Evolutionary conservation across 164 flowering plant genomes (phyloP).

Genomic region (Magnolia kwangsiensis): DNA sequence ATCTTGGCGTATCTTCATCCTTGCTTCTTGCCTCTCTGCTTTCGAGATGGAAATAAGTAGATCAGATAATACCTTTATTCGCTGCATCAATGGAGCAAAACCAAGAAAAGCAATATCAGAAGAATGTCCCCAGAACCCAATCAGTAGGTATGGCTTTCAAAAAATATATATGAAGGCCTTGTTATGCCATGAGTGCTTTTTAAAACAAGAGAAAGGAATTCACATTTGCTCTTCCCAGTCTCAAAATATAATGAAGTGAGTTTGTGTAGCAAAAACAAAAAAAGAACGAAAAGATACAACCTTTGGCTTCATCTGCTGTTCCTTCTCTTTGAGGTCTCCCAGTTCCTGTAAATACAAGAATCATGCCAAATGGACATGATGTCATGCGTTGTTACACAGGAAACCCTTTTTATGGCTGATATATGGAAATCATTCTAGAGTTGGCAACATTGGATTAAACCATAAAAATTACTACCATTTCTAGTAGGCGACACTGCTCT

Average conservation of each 20-base stretch:
- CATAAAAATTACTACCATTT: conserved; percentile 52
- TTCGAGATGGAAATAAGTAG: conserved; percentile 87
- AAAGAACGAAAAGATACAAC: conserved; percentile 28
- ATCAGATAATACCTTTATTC: conserved; percentile 82
- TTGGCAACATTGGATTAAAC: not conserved
- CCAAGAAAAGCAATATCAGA: conserved; percentile 5
- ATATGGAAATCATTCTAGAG: not conserved
- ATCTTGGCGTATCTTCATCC: conserved; percentile 91
- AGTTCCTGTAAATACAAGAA: conserved; percentile 53
- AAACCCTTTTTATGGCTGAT: not conserved
- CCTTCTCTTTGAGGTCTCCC: conserved; percentile 73
- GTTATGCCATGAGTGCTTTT: not conserved
- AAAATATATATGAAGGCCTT: not conserved
- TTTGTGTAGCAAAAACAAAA: not conserved
- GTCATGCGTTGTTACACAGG: too few species aligned
- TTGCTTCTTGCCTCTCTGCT: conserved; percentile 96
- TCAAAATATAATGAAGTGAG: conserved; percentile 1
- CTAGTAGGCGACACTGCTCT: conserved; percentile 43
- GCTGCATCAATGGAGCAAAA: conserved; percentile 45
- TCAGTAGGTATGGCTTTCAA: not conserved
- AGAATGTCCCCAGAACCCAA: not conserved
- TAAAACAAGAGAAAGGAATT: not conserved
- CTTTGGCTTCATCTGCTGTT: conserved; percentile 91
- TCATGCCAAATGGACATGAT: not conserved
- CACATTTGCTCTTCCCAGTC: not conserved